A percentile compares a stretch with the other conserved stretches of the same genome.
phyloP scores from a whole-genome alignment of 2,329 filamentous ascomycete genomes.

The Dothideomycetes sp. region DNA sequence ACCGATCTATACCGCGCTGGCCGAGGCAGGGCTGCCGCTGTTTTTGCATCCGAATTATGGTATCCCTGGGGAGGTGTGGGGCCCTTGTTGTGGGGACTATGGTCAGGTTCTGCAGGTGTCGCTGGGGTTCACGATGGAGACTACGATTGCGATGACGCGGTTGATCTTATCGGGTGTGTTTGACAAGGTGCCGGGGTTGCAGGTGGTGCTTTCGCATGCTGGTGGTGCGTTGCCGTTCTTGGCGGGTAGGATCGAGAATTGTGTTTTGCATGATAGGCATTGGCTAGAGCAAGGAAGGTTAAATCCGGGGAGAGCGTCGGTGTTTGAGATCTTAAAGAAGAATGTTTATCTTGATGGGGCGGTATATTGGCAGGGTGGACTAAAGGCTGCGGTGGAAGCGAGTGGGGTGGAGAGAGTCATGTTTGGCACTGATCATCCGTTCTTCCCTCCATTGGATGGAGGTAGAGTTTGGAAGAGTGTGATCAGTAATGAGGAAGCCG shows the following conservation, averaged over 20 bases:
- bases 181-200: constrained; percentile 57
- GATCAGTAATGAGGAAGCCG: too few species aligned
- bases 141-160: constrained; percentile 75
- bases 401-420: too few species aligned
- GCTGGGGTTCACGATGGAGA: constrained; percentile 83
- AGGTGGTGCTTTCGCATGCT: constrained; percentile 74
- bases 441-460: too few species aligned
- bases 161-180: constrained; percentile 85
- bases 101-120: constrained; percentile 80
- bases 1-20: too few species aligned
- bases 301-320: constrained; percentile 42
- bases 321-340: constrained; percentile 56
- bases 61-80: constrained; percentile 69
- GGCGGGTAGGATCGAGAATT: constrained; percentile 78
- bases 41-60: constrained; percentile 93
- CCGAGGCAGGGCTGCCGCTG: constrained; percentile 55
- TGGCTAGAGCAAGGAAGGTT: constrained; percentile 53
- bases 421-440: too few species aligned
- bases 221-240: constrained; percentile 82
- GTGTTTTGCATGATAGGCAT: constrained; percentile 70
- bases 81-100: constrained; percentile 57
- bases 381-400: too few species aligned
- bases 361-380: too few species aligned
- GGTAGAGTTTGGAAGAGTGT: too few species aligned
- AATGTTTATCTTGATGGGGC: too few species aligned